phyloP scores from a whole-genome alignment of 768 basidiomycete species.

The Boletus tomentosulus region DNA sequence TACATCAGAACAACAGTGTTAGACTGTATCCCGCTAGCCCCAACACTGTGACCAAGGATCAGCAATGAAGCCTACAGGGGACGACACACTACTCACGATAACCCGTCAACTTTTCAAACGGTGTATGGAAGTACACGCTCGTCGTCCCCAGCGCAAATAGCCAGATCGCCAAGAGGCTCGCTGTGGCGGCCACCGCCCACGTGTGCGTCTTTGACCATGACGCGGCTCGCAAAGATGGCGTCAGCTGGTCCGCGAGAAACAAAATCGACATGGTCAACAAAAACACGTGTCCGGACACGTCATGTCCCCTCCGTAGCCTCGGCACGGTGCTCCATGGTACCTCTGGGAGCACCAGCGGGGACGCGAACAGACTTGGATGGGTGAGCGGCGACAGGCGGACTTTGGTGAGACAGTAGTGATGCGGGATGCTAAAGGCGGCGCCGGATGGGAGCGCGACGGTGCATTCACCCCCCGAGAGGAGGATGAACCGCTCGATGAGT shows the following conservation, averaged over 20 bases:
- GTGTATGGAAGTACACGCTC: conserved; percentile 86
- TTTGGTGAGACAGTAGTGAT: conserved; percentile 51
- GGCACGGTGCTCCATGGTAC: conserved; percentile 49
- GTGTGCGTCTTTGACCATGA: conserved; percentile 44
- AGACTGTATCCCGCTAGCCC: conserved; percentile 35
- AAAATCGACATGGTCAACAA: conserved; percentile 75
- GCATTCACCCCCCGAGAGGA: conserved; percentile 73
- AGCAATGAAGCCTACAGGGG: background rate
- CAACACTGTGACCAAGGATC: conserved; percentile 27
- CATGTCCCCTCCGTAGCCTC: conserved; percentile 75
- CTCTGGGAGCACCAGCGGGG: conserved; percentile 34
- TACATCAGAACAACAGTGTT: conserved; percentile 23
- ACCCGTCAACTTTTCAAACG: conserved; percentile 83
- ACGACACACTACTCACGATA: conserved; percentile 53
- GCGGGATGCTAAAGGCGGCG: conserved; percentile 48
- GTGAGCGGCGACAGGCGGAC: conserved; percentile 51
- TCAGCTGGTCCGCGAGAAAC: conserved; percentile 75
- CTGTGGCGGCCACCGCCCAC: conserved; percentile 43
- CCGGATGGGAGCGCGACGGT: conserved; percentile 59
- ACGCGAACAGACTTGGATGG: conserved; percentile 61
- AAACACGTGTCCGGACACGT: conserved; percentile 92
- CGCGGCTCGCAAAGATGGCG: conserved; percentile 43
- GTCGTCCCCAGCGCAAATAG: conserved; percentile 76
- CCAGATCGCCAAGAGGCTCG: conserved; percentile 57
- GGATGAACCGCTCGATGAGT: conserved; percentile 61